These are phyloP conservation scores for Albizia julibrissin DNA, from an alignment of 306 rosid genomes.

Conservation along the genomic window DNA sequence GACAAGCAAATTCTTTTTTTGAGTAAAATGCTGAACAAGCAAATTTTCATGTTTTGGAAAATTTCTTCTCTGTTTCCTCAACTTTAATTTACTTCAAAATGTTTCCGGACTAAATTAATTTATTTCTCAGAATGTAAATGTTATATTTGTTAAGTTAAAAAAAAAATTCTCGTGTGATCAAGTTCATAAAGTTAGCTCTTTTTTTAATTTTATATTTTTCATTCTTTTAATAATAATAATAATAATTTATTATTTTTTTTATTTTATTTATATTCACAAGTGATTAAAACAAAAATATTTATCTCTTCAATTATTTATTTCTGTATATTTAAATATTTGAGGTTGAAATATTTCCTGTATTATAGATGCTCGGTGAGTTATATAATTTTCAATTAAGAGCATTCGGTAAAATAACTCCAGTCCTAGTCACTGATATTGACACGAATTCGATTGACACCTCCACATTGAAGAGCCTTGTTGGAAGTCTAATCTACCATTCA, in stretches of 20 bases:
- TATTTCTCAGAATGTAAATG: neutral
- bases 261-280: too few species aligned
- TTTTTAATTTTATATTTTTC: neutral
- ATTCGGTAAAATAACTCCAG: neutral
- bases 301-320: neutral
- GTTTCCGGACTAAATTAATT: too few species aligned
- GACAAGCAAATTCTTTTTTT: neutral
- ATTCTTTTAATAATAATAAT: neutral
- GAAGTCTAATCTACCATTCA: neutral
- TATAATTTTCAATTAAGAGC: neutral
- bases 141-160: too few species aligned
- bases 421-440: neutral
- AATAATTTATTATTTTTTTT: too few species aligned
- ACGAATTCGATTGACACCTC: neutral
- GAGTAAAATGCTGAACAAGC: too few species aligned
- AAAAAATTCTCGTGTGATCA: too few species aligned
- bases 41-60: neutral
- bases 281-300: neutral
- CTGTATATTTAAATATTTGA: neutral
- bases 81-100: too few species aligned
- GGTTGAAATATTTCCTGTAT: neutral
- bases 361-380: neutral
- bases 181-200: neutral
- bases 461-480: constrained; percentile 4
- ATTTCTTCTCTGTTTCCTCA: too few species aligned